Percentiles rank a stretch among this genome's conserved stretches.
These are phyloP conservation scores for Leishmania amazonensis DNA, from an alignment of 208 protist species.

Conservation along the genomic window DNA sequence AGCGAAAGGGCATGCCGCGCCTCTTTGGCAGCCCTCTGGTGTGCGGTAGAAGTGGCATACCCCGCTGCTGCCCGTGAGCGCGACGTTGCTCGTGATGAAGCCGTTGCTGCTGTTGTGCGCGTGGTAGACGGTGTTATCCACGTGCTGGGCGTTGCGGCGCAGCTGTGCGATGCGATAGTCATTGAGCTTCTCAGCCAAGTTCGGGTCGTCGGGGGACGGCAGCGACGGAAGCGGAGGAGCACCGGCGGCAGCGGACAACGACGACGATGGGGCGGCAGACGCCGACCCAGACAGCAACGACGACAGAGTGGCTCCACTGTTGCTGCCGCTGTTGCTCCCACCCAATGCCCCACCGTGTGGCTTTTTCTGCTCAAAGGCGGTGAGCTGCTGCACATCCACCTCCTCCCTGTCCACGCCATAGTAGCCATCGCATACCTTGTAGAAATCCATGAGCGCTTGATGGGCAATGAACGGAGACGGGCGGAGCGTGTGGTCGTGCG, in stretches of 20 bases:
- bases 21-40: constrained; percentile 66
- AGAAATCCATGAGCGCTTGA: constrained; percentile 82
- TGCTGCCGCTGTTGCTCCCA: constrained; percentile 12
- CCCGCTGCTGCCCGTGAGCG: background rate
- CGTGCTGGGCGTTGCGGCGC: constrained; percentile 67
- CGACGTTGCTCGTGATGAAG: background rate
- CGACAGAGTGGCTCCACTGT: constrained; percentile 2
- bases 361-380: constrained; percentile 21
- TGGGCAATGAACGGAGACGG: constrained; percentile 64
- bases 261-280: constrained; percentile 1
- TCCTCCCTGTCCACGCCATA: constrained; percentile 54
- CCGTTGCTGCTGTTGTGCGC: background rate
- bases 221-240: constrained; percentile 7
- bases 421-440: constrained; percentile 62
- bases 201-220: constrained; percentile 32
- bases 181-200: constrained; percentile 43
- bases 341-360: background rate
- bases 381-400: constrained; percentile 34
- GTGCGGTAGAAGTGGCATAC: constrained; percentile 72
- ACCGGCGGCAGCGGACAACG: background rate
- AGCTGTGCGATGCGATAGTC: constrained; percentile 80
- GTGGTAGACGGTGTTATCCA: constrained; percentile 55
- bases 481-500: constrained; percentile 61
- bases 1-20: constrained; percentile 61
- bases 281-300: constrained; percentile 1